Conservation (phyloP, 2,329 filamentous ascomycete species). For the Venturia aucupariae region DNA sequence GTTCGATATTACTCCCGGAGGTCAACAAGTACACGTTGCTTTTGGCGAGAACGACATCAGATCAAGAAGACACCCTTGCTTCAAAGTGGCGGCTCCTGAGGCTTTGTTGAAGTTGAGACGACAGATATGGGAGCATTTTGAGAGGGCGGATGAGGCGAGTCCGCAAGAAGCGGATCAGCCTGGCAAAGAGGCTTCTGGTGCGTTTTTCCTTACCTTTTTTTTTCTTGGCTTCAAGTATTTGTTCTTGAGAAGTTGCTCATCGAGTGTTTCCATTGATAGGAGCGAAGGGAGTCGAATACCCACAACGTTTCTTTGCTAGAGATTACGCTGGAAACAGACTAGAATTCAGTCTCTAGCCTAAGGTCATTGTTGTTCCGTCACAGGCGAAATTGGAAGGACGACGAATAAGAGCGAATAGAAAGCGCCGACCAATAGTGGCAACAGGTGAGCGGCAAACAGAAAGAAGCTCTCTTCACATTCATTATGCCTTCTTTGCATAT, state of each 20-base stretch:
- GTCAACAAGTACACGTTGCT: slow-evolving; percentile 50
- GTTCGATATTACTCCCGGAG: slow-evolving; percentile 47
- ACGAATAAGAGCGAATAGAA: no score
- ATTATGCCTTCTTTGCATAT: no score
- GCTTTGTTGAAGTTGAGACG: slow-evolving; percentile 40
- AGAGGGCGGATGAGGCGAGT: slow-evolving; percentile 39
- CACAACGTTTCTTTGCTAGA: slow-evolving; percentile 51
- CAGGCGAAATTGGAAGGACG: no score
- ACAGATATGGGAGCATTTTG: slow-evolving; percentile 44
- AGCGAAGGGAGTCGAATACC: slow-evolving; percentile 49
- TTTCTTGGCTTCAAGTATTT: no score
- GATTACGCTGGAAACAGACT: slow-evolving; percentile 34
- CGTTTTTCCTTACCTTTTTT: neutral
- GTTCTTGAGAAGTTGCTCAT: neutral
- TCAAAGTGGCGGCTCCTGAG: slow-evolving; percentile 41
- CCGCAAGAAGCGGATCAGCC: slow-evolving; percentile 48
- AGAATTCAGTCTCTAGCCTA: slow-evolving; percentile 28
- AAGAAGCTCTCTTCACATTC: no score
- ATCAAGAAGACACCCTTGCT: slow-evolving; percentile 49
- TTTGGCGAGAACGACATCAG: slow-evolving; percentile 35
- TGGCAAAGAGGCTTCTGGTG: slow-evolving; percentile 32
- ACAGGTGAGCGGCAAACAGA: no score
- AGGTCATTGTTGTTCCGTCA: no score
- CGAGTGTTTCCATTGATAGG: slow-evolving; percentile 25
- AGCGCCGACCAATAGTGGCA: no score